Evolutionary conservation across 441 rosid genomes (phyloP).

Genomic region (Euphorbia celastroides): DNA sequence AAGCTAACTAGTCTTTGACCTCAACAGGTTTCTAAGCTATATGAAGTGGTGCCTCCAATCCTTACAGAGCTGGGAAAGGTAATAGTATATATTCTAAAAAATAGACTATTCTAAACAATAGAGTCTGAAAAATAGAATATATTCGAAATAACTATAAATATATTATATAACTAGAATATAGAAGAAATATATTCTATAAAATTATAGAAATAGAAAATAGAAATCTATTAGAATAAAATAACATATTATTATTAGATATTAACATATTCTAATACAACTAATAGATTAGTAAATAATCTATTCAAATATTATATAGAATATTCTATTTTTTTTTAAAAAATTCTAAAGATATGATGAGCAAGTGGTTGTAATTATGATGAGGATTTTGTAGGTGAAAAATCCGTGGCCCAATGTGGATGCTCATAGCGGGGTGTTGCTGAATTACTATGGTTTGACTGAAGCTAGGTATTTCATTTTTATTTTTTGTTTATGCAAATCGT

Average conservation of each 20-base stretch:
- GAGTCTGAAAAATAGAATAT: not conserved
- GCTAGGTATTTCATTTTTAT: conserved; percentile 50
- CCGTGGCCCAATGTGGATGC: conserved; percentile 99
- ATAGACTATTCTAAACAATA: not conserved
- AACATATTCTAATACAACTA: no score
- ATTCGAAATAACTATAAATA: not conserved
- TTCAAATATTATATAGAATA: no score
- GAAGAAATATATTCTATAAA: not conserved
- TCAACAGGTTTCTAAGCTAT: conserved; percentile 87
- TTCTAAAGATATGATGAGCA: no score
- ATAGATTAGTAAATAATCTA: no score
- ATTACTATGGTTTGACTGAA: conserved; percentile 83
- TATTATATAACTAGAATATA: not conserved
- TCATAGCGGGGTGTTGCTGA: conserved; percentile 87
- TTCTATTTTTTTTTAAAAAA: no score
- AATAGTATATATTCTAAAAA: not conserved
- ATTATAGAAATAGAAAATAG: not conserved
- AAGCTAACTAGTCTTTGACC: conserved; percentile 20
- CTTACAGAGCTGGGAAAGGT: conserved; percentile 91
- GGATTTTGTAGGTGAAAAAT: conserved; percentile 88
- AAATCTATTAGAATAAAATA: not conserved
- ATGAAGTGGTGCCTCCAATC: conserved; percentile 92
- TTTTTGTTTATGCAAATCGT: no score
- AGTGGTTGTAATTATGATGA: no score
- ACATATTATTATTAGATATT: not conserved